Conservation (phyloP, 441 rosid genomes). For the Viola pubescens region DNA sequence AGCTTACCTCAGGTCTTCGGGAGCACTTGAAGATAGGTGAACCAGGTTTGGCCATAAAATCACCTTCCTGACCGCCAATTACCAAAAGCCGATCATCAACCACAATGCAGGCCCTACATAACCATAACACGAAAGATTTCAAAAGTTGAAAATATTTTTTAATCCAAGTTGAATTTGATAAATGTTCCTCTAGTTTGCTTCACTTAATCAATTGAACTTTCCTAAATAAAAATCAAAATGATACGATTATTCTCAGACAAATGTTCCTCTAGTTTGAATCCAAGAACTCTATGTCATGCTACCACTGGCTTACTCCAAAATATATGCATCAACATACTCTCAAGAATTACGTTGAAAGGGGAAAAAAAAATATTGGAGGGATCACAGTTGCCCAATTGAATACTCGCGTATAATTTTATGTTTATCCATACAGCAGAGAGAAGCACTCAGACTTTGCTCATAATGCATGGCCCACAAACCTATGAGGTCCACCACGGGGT, state of each 20-base stretch:
- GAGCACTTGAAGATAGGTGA: conserved; percentile 98
- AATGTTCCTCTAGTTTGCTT: too few species aligned
- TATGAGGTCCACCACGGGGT: conserved; percentile 94
- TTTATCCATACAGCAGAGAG: conserved; percentile 4
- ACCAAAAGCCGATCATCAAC: conserved; percentile 63
- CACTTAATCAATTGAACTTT: too few species aligned
- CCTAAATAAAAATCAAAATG: too few species aligned
- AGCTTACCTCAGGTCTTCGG: conserved; percentile 65
- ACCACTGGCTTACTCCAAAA: too few species aligned
- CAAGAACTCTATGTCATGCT: too few species aligned
- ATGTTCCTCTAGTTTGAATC: too few species aligned
- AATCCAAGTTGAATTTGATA: background rate
- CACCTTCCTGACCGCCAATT: conserved; percentile 97
- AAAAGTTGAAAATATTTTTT: background rate
- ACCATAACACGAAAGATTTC: background rate
- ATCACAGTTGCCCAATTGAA: too few species aligned
- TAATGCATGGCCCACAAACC: conserved; percentile 35
- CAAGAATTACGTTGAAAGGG: too few species aligned
- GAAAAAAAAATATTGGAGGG: too few species aligned
- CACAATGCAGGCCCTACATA: conserved; percentile 65
- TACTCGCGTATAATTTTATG: background rate
- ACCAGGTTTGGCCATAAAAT: conserved; percentile 98
- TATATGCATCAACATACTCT: too few species aligned
- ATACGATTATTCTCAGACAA: too few species aligned
- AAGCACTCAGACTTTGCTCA: conserved; percentile 1